These are phyloP conservation scores for Fusarium protoensiforme DNA, from an alignment of 2,329 filamentous ascomycete genomes.

Conservation along the genomic window DNA sequence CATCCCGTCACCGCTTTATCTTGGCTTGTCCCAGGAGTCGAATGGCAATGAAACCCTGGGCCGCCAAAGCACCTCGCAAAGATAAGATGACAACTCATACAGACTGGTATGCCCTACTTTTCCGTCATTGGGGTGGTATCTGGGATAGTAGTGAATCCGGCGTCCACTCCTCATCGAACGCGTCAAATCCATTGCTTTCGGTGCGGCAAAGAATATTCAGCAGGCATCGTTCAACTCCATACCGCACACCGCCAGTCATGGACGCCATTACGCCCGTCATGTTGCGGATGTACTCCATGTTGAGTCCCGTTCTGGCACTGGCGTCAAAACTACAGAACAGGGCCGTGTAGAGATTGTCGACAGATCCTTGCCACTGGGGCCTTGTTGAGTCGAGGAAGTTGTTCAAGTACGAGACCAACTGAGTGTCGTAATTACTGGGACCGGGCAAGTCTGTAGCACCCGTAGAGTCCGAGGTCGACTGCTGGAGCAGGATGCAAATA, in stretches of 20 bases:
- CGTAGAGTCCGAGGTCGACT: accelerated
- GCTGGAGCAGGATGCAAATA: background rate
- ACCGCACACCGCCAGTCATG: background rate
- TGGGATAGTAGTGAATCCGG: constrained; percentile 8
- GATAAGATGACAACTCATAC: no score
- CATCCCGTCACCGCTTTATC: background rate
- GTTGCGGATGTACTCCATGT: background rate
- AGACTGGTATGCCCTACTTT: background rate
- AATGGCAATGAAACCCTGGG: background rate
- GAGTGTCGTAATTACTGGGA: background rate
- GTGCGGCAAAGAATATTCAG: constrained; percentile 1
- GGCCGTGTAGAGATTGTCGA: background rate
- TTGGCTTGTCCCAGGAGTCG: background rate
- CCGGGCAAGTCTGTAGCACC: background rate
- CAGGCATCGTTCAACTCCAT: constrained; percentile 1
- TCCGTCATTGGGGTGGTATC: constrained; percentile 20
- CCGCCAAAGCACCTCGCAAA: background rate
- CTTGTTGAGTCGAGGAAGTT: background rate
- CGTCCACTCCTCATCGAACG: constrained; percentile 12
- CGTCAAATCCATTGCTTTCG: background rate
- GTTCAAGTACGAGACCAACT: background rate
- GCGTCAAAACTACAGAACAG: background rate
- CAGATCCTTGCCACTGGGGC: background rate
- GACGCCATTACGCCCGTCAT: background rate
- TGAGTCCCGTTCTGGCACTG: background rate